Evolutionary conservation across 148 eudicot genomes (phyloP).

Genomic region (Mesembryanthemum crystallinum): DNA sequence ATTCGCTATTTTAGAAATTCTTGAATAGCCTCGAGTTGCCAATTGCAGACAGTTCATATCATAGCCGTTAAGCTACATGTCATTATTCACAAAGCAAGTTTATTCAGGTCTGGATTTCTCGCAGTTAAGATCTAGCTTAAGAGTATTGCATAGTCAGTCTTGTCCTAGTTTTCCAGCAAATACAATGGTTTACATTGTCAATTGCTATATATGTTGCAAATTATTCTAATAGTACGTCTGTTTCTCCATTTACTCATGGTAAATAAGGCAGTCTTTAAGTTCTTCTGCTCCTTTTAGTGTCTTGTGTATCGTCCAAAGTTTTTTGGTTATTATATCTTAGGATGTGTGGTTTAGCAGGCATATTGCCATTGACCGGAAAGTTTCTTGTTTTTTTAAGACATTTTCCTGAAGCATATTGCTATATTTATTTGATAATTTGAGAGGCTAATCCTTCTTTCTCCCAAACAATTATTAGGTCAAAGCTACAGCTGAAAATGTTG

Average conservation of each 20-base stretch:
- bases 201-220: not conserved
- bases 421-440: conserved; percentile 1
- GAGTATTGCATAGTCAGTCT: no score
- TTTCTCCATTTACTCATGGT: no score
- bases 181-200: not conserved
- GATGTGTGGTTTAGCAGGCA: not conserved
- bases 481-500: conserved; percentile 93
- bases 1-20: no score
- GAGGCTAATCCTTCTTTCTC: conserved; percentile 8
- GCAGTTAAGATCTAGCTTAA: no score
- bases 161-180: no score
- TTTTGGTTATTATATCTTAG: not conserved
- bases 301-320: not conserved
- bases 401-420: conserved; percentile 7
- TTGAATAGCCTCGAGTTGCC: no score
- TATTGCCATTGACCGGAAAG: not conserved
- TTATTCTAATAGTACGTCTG: not conserved
- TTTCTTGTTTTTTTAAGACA: not conserved
- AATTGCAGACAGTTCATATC: no score
- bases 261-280: not conserved
- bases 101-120: no score
- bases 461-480: conserved; percentile 55
- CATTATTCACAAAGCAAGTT: no score
- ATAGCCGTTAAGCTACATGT: no score
- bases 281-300: not conserved